Base-by-base conservation (phyloP, 371 early-diverging fungal genomes). In the Mortierella sp. region DNA sequence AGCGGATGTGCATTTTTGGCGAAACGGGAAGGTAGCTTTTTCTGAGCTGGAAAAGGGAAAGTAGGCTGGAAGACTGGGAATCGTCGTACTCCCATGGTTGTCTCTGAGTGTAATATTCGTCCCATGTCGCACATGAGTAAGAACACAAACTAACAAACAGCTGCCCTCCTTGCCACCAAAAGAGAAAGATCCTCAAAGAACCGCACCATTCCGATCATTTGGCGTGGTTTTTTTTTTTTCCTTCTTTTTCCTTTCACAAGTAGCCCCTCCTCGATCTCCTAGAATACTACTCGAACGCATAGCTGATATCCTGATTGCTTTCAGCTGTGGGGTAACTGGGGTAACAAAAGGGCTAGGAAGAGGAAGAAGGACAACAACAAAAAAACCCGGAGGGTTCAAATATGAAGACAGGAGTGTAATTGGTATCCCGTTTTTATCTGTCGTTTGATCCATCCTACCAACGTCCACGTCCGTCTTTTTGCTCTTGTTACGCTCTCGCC, bases 11-110 rank as follows among this genome's bases (percentile, higher is more conserved):
- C 42, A 3, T 38, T 38, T 38, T 38, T 38, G 42, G 42, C 42
- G 42, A 38, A 38, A 38, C 42, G 42, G 65, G 65, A 38, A 34
- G 8, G 31, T 0, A 48, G 48, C 48, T 48, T 14, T 48, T 48
- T 48, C 14, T 48, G 48, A 48, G 65, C 65, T 38, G 65, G 38
- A n/a, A n/a, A n/a, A n/a, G n/a, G n/a, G n/a, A n/a, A n/a, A n/a
- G n/a, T n/a, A n/a, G n/a, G 65, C 65, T 38, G 65, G 38, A 65
- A 65, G 34, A 65, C 21, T 38, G 65, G 31, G 38, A 65, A 65
- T 65, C 21, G 38, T 8, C 38, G 31, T 60, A 26, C 26, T 65
- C 65, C 65, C 34, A 65, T 38, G 65, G 8, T 19, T 9, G 38
- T 4, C 21, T 38, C 38, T 38, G 3, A 9, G 7, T 21, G 42